phyloP scores from a whole-genome alignment of 495 filamentous ascomycete species.

The Parmelia sp. region DNA sequence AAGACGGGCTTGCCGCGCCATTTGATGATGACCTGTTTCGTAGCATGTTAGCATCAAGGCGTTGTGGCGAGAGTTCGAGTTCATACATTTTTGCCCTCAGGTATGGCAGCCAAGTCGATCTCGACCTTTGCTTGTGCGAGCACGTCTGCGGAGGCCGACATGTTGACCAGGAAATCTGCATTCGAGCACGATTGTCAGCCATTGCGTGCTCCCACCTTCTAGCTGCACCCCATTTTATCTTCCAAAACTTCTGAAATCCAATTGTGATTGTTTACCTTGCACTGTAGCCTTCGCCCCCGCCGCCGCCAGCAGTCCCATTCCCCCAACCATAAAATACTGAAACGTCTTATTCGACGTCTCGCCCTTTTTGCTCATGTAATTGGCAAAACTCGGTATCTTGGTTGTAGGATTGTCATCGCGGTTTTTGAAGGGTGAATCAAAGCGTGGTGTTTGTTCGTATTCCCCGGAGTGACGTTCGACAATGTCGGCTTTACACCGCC shows the following conservation, averaged over 20 bases:
- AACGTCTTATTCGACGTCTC: conserved; percentile 73
- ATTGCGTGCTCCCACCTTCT: conserved; percentile 10
- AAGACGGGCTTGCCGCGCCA: conserved; percentile 99
- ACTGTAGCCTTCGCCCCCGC: conserved; percentile 95
- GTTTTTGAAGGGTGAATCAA: conserved; percentile 47
- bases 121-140: conserved; percentile 99
- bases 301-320: conserved; percentile 82
- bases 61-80: not conserved
- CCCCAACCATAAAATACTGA: conserved; percentile 96
- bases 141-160: conserved; percentile 98
- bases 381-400: conserved; percentile 82
- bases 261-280: conserved; percentile 64
- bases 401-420: conserved; percentile 44
- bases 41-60: not conserved
- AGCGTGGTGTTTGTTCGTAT: conserved; percentile 41
- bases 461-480: conserved; percentile 25
- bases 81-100: conserved; percentile 98
- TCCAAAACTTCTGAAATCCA: not conserved
- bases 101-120: conserved; percentile 83
- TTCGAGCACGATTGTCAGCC: conserved; percentile 9
- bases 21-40: conserved; percentile 88
- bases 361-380: conserved; percentile 67
- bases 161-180: conserved; percentile 97
- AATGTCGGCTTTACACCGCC: conserved; percentile 43
- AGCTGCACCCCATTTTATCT: conserved; percentile 4